Conservation (phyloP, 2,329 filamentous ascomycete species). For the Dendrostoma leiphaemia region DNA sequence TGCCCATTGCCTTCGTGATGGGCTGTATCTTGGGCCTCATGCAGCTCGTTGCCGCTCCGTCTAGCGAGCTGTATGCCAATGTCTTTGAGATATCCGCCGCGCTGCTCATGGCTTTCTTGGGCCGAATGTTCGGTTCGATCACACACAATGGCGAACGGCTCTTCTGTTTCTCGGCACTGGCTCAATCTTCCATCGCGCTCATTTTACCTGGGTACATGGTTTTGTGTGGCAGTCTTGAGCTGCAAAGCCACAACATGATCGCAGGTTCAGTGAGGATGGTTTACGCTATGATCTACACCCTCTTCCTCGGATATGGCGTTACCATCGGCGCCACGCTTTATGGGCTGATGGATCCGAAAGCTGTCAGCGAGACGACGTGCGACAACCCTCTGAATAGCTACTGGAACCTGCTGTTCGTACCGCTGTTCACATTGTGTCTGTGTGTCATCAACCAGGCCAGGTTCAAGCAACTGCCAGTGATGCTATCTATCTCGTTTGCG, state of each 20-base stretch:
- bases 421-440: conserved; percentile 65
- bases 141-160: conserved; percentile 41
- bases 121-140: conserved; percentile 69
- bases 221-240: conserved; percentile 52
- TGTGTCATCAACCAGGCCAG: conserved; percentile 67
- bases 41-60: conserved; percentile 72
- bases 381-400: conserved; percentile 44
- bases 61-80: conserved; percentile 60
- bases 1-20: conserved; percentile 74
- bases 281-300: conserved; percentile 71
- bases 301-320: conserved; percentile 71
- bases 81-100: conserved; percentile 49
- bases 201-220: conserved; percentile 74
- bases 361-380: conserved; percentile 47
- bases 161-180: conserved; percentile 71
- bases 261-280: conserved; percentile 72
- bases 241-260: conserved; percentile 67
- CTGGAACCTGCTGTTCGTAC: conserved; percentile 57
- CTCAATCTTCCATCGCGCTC: conserved; percentile 72
- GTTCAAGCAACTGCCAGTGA: conserved; percentile 73
- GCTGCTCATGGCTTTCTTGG: conserved; percentile 65
- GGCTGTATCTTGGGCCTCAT: conserved; percentile 72
- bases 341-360: conserved; percentile 56
- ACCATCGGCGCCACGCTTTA: conserved; percentile 65
- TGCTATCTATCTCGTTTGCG: conserved; percentile 70